These are phyloP conservation scores for Ophiostoma quercus DNA, from an alignment of 2,329 filamentous ascomycete genomes.

Conservation along the genomic window DNA sequence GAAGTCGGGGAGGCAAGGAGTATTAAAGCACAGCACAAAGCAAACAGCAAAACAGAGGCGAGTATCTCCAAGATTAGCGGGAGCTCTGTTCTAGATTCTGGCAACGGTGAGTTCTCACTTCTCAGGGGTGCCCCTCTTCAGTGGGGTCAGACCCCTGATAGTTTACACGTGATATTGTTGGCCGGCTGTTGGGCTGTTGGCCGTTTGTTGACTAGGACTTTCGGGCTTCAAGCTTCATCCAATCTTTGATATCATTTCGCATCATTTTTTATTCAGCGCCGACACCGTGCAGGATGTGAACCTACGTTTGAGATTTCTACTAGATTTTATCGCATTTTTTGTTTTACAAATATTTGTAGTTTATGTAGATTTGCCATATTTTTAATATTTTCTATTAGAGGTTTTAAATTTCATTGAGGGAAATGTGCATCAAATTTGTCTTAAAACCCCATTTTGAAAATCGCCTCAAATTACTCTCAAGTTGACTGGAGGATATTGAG, in stretches of 20 bases:
- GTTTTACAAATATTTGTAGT: too few species aligned
- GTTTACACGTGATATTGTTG: neutral
- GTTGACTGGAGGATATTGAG: too few species aligned
- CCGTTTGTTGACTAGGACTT: neutral
- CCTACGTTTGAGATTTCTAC: neutral
- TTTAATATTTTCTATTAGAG: too few species aligned
- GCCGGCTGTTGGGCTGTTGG: too few species aligned
- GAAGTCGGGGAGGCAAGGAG: neutral
- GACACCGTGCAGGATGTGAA: neutral
- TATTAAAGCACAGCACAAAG: neutral
- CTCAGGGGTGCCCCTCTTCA: constrained; percentile 12
- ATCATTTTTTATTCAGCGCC: neutral
- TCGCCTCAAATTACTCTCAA: too few species aligned
- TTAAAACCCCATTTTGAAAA: too few species aligned
- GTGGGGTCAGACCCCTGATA: neutral
- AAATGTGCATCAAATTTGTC: too few species aligned
- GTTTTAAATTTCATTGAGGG: too few species aligned
- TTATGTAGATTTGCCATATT: too few species aligned
- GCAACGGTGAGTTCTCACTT: neutral
- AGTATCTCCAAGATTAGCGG: neutral
- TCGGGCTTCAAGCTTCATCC: neutral
- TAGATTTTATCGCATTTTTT: too few species aligned
- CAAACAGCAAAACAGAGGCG: neutral
- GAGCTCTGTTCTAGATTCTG: constrained; percentile 7
- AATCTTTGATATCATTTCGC: too few species aligned